Percentiles rank a stretch among this genome's conserved stretches.
Evolutionary conservation across 441 rosid species (phyloP).

Genomic region (Isatis lusitanica): DNA sequence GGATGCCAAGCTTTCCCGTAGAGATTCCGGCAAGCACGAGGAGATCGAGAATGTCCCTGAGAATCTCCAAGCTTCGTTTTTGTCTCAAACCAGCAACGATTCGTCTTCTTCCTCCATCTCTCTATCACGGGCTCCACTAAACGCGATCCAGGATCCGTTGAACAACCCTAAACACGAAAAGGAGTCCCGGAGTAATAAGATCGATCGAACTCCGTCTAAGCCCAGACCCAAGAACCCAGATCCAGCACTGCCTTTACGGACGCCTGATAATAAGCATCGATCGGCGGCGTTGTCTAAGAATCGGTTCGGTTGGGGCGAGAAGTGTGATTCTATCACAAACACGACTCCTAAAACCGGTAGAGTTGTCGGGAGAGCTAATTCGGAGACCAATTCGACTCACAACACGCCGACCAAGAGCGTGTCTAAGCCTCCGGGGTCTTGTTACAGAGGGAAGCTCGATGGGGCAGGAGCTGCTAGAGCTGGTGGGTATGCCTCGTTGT

Average conservation of each 20-base stretch:
- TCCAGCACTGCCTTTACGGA: constrained; percentile 57
- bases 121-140: constrained; percentile 61
- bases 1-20: constrained; percentile 63
- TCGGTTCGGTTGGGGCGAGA: constrained; percentile 78
- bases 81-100: constrained; percentile 53
- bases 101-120: constrained; percentile 36
- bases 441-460: constrained; percentile 62
- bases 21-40: constrained; percentile 61
- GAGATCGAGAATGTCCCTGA: constrained; percentile 80
- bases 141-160: constrained; percentile 57
- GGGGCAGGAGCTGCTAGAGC: constrained; percentile 52
- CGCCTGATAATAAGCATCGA: constrained; percentile 71
- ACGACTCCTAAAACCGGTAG: constrained; percentile 66
- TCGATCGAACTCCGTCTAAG: constrained; percentile 74
- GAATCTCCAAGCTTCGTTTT: constrained; percentile 52
- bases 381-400: constrained; percentile 81
- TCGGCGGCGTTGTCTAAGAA: constrained; percentile 42
- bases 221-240: constrained; percentile 52
- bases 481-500: constrained; percentile 69
- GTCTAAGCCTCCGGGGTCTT: constrained; percentile 70
- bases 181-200: constrained; percentile 43
- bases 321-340: constrained; percentile 43
- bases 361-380: constrained; percentile 54
- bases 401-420: constrained; percentile 94
- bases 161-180: constrained; percentile 43